Conservation (phyloP, 345 rosid genomes). For the Jatropha curcas region DNA sequence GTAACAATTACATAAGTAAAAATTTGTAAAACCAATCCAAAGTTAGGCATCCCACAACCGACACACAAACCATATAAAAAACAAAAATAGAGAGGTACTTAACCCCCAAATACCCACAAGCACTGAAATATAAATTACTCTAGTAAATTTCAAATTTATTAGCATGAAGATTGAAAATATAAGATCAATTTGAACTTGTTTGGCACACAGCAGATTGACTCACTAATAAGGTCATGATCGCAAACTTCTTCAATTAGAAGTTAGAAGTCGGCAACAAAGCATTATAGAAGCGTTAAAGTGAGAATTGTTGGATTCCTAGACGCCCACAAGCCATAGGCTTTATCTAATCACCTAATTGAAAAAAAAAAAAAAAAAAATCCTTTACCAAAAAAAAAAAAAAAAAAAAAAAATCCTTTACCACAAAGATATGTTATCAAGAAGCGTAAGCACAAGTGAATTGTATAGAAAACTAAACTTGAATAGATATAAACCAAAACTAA, state of each 20-base stretch:
- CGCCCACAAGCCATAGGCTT: conserved; percentile 1
- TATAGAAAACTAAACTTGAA: conserved; percentile 15
- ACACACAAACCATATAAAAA: neutral
- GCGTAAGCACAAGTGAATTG: neutral
- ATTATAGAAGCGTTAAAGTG: neutral
- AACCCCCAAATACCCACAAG: neutral
- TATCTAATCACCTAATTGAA: neutral
- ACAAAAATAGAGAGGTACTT: neutral
- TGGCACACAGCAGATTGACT: neutral
- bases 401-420: neutral
- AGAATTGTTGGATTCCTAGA: neutral
- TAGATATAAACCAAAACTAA: neutral
- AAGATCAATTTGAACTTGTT: neutral
- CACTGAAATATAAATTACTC: neutral
- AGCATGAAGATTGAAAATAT: neutral
- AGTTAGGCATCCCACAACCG: neutral
- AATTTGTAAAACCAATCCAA: neutral
- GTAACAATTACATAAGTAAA: neutral
- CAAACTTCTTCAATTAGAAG: no score
- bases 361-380: neutral
- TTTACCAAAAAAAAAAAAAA: no score
- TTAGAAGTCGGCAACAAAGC: conserved; percentile 2
- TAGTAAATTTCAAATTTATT: neutral
- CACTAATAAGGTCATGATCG: conserved; percentile 2
- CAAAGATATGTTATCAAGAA: neutral